phyloP scores from a whole-genome alignment of 805 yeast species.

The Candida peoriensis region DNA sequence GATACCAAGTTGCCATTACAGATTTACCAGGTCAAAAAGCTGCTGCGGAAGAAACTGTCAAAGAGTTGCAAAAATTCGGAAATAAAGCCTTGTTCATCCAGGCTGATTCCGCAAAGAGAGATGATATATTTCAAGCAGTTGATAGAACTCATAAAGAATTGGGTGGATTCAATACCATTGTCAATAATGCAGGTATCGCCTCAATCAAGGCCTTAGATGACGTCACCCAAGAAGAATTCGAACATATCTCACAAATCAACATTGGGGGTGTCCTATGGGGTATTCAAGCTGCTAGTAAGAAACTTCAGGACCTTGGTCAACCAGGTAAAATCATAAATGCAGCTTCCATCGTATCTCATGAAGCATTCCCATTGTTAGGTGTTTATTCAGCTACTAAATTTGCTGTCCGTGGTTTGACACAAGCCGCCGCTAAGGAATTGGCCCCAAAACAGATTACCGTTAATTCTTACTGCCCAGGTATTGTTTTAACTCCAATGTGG shows the following conservation, averaged over 20 bases:
- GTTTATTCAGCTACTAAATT: conserved; percentile 32
- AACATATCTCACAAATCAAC: conserved; percentile 23
- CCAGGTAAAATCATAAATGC: conserved; percentile 36
- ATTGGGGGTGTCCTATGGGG: conserved; percentile 30
- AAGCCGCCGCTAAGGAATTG: conserved; percentile 33
- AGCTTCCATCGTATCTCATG: conserved; percentile 31
- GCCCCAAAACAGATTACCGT: conserved; percentile 33
- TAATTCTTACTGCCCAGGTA: conserved; percentile 36
- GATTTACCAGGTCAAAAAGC: conserved; percentile 22
- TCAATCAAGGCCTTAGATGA: conserved; percentile 25
- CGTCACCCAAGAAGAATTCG: conserved; percentile 24
- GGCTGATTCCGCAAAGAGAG: conserved; percentile 23
- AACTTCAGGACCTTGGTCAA: conserved; percentile 23
- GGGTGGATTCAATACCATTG: conserved; percentile 31
- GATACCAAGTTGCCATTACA: conserved; percentile 40
- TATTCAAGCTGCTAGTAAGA: conserved; percentile 29
- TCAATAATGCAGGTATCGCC: conserved; percentile 34
- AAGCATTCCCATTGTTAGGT: conserved; percentile 28
- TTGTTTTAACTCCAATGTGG: conserved; percentile 36
- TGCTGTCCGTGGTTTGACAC: conserved; percentile 33
- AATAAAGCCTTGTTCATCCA: conserved; percentile 21
- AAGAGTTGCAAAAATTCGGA: conserved; percentile 19
- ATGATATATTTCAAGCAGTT: conserved; percentile 24
- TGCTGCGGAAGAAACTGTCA: conserved; percentile 19
- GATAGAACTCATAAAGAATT: conserved; percentile 23